These are phyloP conservation scores for Gynandropsis gynandra DNA, from an alignment of 345 rosid genomes.

Conservation along the genomic window DNA sequence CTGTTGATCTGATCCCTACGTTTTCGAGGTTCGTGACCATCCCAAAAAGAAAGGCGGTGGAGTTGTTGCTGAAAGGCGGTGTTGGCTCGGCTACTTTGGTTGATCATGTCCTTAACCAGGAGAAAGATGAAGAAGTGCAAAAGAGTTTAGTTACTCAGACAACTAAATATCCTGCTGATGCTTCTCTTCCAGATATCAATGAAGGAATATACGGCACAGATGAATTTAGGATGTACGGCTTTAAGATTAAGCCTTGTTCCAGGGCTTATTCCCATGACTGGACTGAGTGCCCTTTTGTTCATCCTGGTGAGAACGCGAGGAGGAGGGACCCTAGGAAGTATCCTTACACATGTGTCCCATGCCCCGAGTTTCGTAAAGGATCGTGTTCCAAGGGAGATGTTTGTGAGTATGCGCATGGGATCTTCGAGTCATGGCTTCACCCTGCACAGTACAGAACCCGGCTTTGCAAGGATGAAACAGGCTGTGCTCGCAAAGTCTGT, in stretches of 20 bases:
- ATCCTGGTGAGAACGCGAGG: conserved; percentile 97
- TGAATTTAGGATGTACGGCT: conserved; percentile 89
- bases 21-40: conserved; percentile 24
- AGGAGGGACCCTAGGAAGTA: conserved; percentile 92
- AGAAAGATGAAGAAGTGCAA: not conserved
- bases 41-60: conserved; percentile 41
- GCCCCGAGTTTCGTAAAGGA: conserved; percentile 96
- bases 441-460: conserved; percentile 93
- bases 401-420: conserved; percentile 97
- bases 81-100: conserved; percentile 9
- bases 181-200: conserved; percentile 77
- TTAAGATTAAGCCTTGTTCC: conserved; percentile 96
- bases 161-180: conserved; percentile 65
- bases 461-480: conserved; percentile 92
- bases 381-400: conserved; percentile 80
- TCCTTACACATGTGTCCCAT: conserved; percentile 90
- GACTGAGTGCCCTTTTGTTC: conserved; percentile 98
- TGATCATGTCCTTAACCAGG: conserved; percentile 32
- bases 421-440: conserved; percentile 97
- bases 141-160: not conserved
- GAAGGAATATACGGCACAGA: conserved; percentile 74
- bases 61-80: conserved; percentile 62
- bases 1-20: conserved; percentile 48
- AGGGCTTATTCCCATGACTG: conserved; percentile 97
- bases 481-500: conserved; percentile 86